Base-by-base conservation (phyloP, 345 rosid species). In the Gossypium mustelinum region DNA sequence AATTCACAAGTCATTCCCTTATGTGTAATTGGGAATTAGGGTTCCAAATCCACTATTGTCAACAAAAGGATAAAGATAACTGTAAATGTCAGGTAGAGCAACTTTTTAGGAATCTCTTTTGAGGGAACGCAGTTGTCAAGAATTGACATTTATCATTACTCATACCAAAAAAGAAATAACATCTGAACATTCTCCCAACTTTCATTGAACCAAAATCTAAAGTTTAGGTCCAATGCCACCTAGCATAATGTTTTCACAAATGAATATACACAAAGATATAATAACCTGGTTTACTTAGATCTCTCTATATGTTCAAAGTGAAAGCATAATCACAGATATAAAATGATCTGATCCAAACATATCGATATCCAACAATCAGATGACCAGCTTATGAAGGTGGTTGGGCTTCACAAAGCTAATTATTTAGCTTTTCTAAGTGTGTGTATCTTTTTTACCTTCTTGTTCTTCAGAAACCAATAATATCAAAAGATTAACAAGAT, bases 91-190 rank as follows among this genome's bases (percentile, higher is more conserved):
- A 24, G 73, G 50, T 45, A 34, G 54, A 45, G 73, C 44, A 29
- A 29, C 55, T 57, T 72, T 78, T 41, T 52, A 69, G 65, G 67
- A 71, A 57, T 77, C 74, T 39, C 65, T 64, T 50, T 45, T 48
- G 34, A 52, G 73, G 63, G 75, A 77, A 72, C n/a, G 79, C 77
- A 83, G 81, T 75, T 83, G 78, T 73, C 71, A 64, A 11, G 77
- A 68, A 73, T 48, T 45, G 72, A 78, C 64, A 75, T 24, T 61
- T 24, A 65, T 74, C 64, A 70, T 72, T 43, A 43, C 74, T 57
- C 66, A 65, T 41, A 41, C 16, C 64, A 8, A 51, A 62, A 50
- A 62, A 18, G 65, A 69, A 25, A 16, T 43, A 57, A 60, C 79
- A 68, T 72, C 25, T 70, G 59, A 58, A 56, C 64, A 65, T 70